Percentiles rank a stretch among this genome's conserved stretches.
These are phyloP conservation scores for Babesia bigemina DNA, from an alignment of 169 alveolate genomes.

Conservation along the genomic window DNA sequence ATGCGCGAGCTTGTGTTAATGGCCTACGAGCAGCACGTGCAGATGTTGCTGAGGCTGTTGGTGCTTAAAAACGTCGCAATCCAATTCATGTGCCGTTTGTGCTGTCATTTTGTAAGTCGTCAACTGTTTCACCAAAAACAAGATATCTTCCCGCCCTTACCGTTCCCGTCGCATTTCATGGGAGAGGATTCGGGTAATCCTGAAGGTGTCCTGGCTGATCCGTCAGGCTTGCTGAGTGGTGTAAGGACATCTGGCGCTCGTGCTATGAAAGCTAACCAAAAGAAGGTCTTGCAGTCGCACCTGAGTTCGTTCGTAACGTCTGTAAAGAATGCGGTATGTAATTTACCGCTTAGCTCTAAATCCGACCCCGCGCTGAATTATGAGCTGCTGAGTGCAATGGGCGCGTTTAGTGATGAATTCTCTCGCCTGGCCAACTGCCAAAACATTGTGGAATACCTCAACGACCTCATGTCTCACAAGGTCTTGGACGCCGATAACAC, in stretches of 20 bases:
- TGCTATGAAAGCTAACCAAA: neutral
- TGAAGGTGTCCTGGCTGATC: constrained; percentile 18
- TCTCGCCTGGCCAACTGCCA: constrained; percentile 51
- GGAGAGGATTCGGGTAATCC: constrained; percentile 12
- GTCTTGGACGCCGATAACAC: constrained; percentile 45
- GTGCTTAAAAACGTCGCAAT: constrained; percentile 63
- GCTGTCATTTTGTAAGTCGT: constrained; percentile 46
- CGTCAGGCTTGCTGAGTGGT: neutral
- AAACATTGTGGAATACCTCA: constrained; percentile 44
- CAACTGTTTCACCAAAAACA: constrained; percentile 37
- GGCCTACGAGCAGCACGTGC: constrained; percentile 73
- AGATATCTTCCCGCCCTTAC: constrained; percentile 13
- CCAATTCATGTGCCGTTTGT: constrained; percentile 33
- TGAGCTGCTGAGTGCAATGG: constrained; percentile 42
- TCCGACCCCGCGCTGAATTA: constrained; percentile 41
- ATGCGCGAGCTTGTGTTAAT: constrained; percentile 72
- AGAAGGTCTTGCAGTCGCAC: constrained; percentile 30
- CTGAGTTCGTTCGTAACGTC: constrained; percentile 23
- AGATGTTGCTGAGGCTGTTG: constrained; percentile 45
- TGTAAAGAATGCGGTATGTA: constrained; percentile 25
- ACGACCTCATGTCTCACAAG: constrained; percentile 63
- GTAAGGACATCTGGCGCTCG: neutral
- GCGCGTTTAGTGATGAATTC: constrained; percentile 57
- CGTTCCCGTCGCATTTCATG: constrained; percentile 23
- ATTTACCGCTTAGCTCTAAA: constrained; percentile 36